Conservation (phyloP, 768 basidiomycete species). For the Scleroderma citrinum region DNA sequence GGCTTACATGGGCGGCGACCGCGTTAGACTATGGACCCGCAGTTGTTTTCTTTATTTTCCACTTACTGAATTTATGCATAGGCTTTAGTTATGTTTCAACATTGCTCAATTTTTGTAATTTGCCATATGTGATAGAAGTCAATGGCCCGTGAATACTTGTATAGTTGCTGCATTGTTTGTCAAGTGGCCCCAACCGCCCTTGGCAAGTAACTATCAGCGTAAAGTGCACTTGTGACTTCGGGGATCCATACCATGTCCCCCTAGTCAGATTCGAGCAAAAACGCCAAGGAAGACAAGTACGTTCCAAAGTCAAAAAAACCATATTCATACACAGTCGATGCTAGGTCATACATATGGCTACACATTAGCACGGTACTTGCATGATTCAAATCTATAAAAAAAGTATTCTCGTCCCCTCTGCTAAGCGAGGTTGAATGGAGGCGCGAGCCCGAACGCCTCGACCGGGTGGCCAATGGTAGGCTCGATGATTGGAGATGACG, state of each 20-base stretch:
- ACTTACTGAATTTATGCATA: neutral
- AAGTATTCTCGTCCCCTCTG: neutral
- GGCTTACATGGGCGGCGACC: conserved; percentile 20
- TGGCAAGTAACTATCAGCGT: too few relatives aligned
- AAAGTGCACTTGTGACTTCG: too few relatives aligned
- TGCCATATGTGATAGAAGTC: too few relatives aligned
- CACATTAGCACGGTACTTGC: neutral
- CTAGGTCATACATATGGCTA: neutral
- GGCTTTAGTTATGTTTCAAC: neutral
- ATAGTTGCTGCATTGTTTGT: too few relatives aligned
- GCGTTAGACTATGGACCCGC: conserved; percentile 1
- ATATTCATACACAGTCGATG: neutral
- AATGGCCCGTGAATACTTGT: neutral
- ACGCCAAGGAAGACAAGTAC: neutral
- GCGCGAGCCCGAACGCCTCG: conserved; percentile 26
- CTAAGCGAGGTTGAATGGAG: conserved; percentile 24
- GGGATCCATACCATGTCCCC: too few relatives aligned
- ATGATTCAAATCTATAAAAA: neutral
- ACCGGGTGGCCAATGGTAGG: conserved; percentile 10
- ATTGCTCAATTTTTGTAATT: too few relatives aligned
- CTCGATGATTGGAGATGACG: conserved; percentile 28
- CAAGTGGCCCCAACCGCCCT: too few relatives aligned
- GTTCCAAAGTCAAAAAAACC: neutral
- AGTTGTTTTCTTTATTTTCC: conserved; percentile 2
- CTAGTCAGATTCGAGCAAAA: neutral